A percentile compares a stretch with the other conserved stretches of the same genome.
Evolutionary conservation across 768 basidiomycete species (phyloP).

Genomic region (Brasilioporus rufonigricans): DNA sequence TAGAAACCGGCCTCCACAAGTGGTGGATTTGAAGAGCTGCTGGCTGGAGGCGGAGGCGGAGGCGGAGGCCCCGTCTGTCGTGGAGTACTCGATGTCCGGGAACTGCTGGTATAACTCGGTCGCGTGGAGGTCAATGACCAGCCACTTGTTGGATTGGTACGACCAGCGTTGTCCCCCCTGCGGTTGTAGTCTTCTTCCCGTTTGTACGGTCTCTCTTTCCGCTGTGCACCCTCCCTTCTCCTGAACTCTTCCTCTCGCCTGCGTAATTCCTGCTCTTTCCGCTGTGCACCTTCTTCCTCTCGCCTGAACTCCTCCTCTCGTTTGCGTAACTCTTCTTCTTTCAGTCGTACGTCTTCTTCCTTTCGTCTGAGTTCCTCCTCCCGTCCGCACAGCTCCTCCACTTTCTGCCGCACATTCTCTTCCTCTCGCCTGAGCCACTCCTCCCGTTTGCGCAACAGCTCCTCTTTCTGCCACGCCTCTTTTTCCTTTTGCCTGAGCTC

Average conservation of each 20-base stretch:
- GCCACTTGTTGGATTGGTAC: constrained; percentile 26
- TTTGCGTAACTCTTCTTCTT: constrained; percentile 25
- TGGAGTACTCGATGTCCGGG: constrained; percentile 22
- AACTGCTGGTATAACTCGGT: constrained; percentile 23
- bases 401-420: constrained; percentile 26
- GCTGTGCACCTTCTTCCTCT: constrained; percentile 20
- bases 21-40: constrained; percentile 19
- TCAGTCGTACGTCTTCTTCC: constrained; percentile 28
- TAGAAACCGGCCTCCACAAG: constrained; percentile 54
- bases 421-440: constrained; percentile 31
- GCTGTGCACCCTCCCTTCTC: too few relatives aligned
- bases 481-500: constrained; percentile 27
- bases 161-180: constrained; percentile 31
- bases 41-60: constrained; percentile 16
- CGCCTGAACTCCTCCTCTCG: constrained; percentile 29
- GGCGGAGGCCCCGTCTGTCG: constrained; percentile 26
- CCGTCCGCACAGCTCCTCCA: constrained; percentile 29
- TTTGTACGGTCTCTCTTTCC: too few relatives aligned
- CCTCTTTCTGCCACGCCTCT: constrained; percentile 29
- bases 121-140: constrained; percentile 32
- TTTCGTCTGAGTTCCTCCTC: constrained; percentile 20
- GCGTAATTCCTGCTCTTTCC: constrained; percentile 22
- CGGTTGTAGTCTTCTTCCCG: constrained; percentile 33
- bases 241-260: too few relatives aligned
- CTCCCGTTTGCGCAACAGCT: constrained; percentile 29